Conservation (phyloP, 495 filamentous ascomycete species). For the Penicillium angulare region DNA sequence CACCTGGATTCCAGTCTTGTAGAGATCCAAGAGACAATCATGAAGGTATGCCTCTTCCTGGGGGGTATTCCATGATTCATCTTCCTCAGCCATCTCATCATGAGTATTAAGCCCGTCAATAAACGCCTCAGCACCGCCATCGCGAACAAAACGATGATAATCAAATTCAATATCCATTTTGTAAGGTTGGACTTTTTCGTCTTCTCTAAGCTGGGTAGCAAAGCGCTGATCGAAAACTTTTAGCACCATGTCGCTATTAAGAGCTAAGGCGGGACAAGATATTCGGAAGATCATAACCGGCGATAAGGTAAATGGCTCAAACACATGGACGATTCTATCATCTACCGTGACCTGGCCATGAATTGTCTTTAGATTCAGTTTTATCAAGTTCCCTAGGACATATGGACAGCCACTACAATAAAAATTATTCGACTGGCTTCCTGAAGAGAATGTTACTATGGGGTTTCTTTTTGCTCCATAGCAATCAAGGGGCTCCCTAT, state of each 20-base stretch:
- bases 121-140: conserved; percentile 13
- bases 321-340: conserved; percentile 16
- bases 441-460: too few species aligned
- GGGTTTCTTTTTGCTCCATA: too few species aligned
- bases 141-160: conserved; percentile 20
- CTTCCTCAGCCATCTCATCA: background rate
- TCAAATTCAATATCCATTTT: conserved; percentile 12
- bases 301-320: conserved; percentile 30
- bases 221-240: conserved; percentile 34
- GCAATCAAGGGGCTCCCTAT: too few species aligned
- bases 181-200: conserved; percentile 19
- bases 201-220: conserved; percentile 22
- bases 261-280: conserved; percentile 5
- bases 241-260: conserved; percentile 15
- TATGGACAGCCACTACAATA: conserved; percentile 16
- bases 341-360: background rate
- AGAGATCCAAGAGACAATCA: background rate
- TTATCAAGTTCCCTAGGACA: conserved; percentile 10
- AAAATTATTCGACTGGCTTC: too few species aligned
- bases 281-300: conserved; percentile 21
- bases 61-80: background rate
- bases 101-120: conserved; percentile 10
- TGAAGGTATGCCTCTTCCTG: background rate
- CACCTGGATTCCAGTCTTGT: background rate
- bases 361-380: conserved; percentile 7